Evolutionary conservation across 495 filamentous ascomycete genomes (phyloP).

Genomic region (Aspergillus cristatus): DNA sequence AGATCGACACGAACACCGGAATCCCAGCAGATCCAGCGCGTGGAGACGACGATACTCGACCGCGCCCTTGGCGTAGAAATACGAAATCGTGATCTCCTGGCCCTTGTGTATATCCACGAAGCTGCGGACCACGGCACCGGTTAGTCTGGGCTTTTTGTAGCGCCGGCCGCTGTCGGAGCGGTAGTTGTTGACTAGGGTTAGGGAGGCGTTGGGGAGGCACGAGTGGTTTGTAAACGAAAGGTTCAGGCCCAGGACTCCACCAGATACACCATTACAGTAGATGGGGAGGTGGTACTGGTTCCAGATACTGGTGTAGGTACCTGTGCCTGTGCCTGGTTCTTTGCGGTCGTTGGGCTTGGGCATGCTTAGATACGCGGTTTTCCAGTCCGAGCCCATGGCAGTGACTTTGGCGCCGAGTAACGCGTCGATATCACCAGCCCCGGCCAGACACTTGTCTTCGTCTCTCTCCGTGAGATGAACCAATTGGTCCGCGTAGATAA

Average conservation of each 20-base stretch:
- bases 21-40: not conserved
- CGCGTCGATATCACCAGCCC: not conserved
- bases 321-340: too few relatives aligned
- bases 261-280: not conserved
- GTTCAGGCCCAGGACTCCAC: slow-evolving; percentile 8
- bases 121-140: slow-evolving; percentile 3
- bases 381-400: slow-evolving; percentile 7
- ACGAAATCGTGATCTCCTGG: slow-evolving; percentile 19
- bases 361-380: slow-evolving; percentile 1
- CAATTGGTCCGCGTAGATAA: slow-evolving; percentile 7
- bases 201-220: slow-evolving; percentile 8
- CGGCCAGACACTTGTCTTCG: not conserved
- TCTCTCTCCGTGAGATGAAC: not conserved
- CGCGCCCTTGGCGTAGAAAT: slow-evolving; percentile 1
- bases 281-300: slow-evolving; percentile 2
- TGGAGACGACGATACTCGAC: not conserved
- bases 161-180: not conserved
- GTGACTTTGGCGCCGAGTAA: slow-evolving; percentile 4
- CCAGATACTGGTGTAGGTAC: slow-evolving; percentile 4
- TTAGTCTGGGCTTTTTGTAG: not conserved
- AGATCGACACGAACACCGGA: slow-evolving; percentile 6
- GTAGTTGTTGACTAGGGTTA: slow-evolving; percentile 1
- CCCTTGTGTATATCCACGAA: slow-evolving; percentile 9
- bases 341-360: not conserved
- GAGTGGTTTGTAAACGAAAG: slow-evolving; percentile 12